phyloP scores from a whole-genome alignment of 1,139 yeast genomes.

The Debaryomyces subglobosus region DNA sequence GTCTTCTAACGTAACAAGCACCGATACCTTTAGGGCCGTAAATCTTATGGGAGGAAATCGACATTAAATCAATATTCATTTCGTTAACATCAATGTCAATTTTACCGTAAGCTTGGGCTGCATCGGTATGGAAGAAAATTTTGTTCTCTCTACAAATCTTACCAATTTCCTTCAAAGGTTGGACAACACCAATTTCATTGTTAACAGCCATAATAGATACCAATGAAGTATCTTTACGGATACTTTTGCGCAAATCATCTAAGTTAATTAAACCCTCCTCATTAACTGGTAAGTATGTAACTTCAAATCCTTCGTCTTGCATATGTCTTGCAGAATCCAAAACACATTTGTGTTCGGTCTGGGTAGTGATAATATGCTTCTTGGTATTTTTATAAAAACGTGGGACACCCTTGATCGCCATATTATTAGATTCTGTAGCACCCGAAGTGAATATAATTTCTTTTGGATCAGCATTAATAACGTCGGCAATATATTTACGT shows the following conservation, averaged over 20 bases:
- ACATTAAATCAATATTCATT: constrained; percentile 88
- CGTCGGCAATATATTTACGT: constrained; percentile 74
- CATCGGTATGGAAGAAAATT: constrained; percentile 97
- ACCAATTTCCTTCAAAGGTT: constrained; percentile 95
- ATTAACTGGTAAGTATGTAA: constrained; percentile 86
- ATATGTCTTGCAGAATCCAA: constrained; percentile 92
- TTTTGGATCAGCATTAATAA: constrained; percentile 92
- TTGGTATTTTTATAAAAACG: constrained; percentile 88
- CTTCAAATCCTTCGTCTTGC: constrained; percentile 96
- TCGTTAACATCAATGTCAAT: constrained; percentile 90
- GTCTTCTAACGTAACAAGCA: constrained; percentile 91
- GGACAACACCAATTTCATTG: constrained; percentile 97
- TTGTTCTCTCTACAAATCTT: constrained; percentile 80
- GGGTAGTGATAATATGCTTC: constrained; percentile 92
- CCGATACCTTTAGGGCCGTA: constrained; percentile 99
- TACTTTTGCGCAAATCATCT: constrained; percentile 77
- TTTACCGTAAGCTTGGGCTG: constrained; percentile 97
- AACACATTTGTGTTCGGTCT: constrained; percentile 98
- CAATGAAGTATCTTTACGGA: constrained; percentile 86
- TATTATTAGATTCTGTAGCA: constrained; percentile 96
- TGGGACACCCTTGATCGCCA: constrained; percentile 94
- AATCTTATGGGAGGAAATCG: constrained; percentile 93
- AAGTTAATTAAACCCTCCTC: constrained; percentile 78
- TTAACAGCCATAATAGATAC: constrained; percentile 98
- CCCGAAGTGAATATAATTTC: constrained; percentile 97